Evolutionary conservation across 805 yeast species (phyloP).

Genomic region (Metschnikowia cerradonensis): DNA sequence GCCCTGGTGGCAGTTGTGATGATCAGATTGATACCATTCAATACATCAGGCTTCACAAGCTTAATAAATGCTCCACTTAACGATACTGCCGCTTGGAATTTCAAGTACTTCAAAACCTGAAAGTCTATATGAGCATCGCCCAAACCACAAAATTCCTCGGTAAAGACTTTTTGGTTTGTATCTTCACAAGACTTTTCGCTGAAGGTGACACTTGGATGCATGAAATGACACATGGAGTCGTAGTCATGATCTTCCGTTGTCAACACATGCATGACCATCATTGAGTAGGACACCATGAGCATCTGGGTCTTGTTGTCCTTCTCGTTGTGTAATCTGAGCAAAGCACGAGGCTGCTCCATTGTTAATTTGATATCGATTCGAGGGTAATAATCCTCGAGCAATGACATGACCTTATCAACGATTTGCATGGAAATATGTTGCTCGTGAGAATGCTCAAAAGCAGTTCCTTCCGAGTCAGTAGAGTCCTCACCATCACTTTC

Average conservation of each 20-base stretch:
- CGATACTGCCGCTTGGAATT: constrained; percentile 19
- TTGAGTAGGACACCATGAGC: constrained; percentile 32
- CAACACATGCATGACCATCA: constrained; percentile 29
- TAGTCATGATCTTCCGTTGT: constrained; percentile 32
- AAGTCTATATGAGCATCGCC: constrained; percentile 19
- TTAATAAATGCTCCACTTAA: constrained; percentile 22
- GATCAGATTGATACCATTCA: constrained; percentile 30
- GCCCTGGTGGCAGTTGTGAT: constrained; percentile 24
- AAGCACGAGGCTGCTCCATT: constrained; percentile 16
- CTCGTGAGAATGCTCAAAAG: neutral
- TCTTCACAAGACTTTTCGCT: constrained; percentile 20
- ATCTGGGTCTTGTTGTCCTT: constrained; percentile 22
- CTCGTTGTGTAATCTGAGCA: constrained; percentile 21
- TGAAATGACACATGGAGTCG: constrained; percentile 30
- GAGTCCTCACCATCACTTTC: constrained; percentile 13
- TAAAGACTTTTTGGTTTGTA: constrained; percentile 3
- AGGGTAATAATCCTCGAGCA: constrained; percentile 13
- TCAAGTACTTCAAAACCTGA: constrained; percentile 27
- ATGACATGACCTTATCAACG: constrained; percentile 3
- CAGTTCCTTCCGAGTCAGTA: constrained; percentile 5
- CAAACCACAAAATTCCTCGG: constrained; percentile 23
- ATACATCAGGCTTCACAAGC: constrained; percentile 27
- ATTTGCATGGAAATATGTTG: neutral
- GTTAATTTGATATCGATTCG: constrained; percentile 13
- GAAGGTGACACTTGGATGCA: constrained; percentile 30